Percentiles rank a stretch among this genome's conserved stretches.
These are phyloP conservation scores for Neofusicoccum laricinum DNA, from an alignment of 2,329 filamentous ascomycete genomes.

Conservation along the genomic window DNA sequence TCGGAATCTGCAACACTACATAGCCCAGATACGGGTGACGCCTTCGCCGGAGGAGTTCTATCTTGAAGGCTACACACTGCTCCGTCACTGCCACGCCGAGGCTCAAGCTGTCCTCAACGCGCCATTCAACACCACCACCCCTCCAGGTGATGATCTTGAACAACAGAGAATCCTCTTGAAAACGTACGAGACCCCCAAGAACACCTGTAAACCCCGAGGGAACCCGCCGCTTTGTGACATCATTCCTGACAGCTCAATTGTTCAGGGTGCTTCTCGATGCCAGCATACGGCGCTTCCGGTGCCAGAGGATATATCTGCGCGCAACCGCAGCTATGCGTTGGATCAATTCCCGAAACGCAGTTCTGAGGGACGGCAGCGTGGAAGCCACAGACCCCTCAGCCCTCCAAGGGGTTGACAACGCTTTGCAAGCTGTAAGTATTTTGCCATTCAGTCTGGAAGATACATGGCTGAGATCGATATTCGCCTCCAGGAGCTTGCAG, in stretches of 20 bases:
- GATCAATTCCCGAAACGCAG: conserved; percentile 52
- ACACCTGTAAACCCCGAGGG: neutral
- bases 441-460: neutral
- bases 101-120: conserved; percentile 54
- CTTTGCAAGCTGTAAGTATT: conserved; percentile 47
- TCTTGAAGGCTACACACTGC: conserved; percentile 57
- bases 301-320: conserved; percentile 59
- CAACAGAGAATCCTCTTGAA: conserved; percentile 56
- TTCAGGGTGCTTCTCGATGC: conserved; percentile 60
- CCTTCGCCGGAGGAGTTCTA: conserved; percentile 55
- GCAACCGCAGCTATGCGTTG: conserved; percentile 58
- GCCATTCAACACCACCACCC: conserved; percentile 48
- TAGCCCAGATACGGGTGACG: conserved; percentile 52
- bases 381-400: conserved; percentile 43
- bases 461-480: neutral
- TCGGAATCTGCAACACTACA: conserved; percentile 58
- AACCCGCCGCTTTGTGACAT: neutral
- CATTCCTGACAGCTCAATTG: neutral
- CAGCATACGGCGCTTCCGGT: conserved; percentile 58
- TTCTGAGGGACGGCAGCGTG: conserved; percentile 46
- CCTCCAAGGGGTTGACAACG: conserved; percentile 48
- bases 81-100: conserved; percentile 55
- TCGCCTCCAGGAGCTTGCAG: conserved; percentile 50
- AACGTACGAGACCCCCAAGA: conserved; percentile 41
- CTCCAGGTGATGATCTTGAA: conserved; percentile 48